Evolutionary conservation across 306 rosid species (phyloP).

Genomic region (Ochetophila trinervis): DNA sequence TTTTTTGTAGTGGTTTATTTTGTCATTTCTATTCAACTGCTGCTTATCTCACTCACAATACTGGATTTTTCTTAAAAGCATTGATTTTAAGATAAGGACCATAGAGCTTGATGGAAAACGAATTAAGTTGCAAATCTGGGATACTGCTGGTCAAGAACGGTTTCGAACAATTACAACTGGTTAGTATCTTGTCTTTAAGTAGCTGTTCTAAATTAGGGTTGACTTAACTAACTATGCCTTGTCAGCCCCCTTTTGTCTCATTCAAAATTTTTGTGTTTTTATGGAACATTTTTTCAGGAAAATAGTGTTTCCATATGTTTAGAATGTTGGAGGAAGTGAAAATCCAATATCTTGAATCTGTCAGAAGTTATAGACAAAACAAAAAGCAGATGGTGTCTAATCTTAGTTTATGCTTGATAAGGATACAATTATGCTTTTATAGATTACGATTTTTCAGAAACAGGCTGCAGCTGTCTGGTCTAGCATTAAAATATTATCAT

Average conservation of each 20-base stretch:
- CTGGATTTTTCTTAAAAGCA: conserved; percentile 46
- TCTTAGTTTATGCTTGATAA: not conserved
- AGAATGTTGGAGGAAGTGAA: not conserved
- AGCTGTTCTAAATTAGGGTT: conserved; percentile 8
- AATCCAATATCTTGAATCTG: not conserved
- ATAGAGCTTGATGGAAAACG: conserved; percentile 92
- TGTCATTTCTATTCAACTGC: conserved; percentile 5
- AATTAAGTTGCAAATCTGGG: conserved; percentile 97
- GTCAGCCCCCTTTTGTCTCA: not conserved
- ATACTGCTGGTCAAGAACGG: conserved; percentile 96
- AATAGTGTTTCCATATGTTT: not conserved
- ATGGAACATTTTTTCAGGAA: not conserved
- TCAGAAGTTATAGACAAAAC: not conserved
- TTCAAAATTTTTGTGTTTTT: not conserved
- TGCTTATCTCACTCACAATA: conserved; percentile 30
- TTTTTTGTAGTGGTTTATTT: not conserved
- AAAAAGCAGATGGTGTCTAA: not conserved
- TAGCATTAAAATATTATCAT: not conserved
- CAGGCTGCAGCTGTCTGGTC: not conserved
- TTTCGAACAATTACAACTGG: conserved; percentile 96
- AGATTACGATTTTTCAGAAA: too few relatives aligned
- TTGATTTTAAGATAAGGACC: conserved; percentile 97
- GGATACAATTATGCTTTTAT: too few relatives aligned
- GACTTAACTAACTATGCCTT: not conserved
- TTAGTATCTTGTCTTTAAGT: conserved; percentile 33